Base-by-base conservation (phyloP, 2,329 filamentous ascomycete genomes). In the Sclerotinia minor region DNA sequence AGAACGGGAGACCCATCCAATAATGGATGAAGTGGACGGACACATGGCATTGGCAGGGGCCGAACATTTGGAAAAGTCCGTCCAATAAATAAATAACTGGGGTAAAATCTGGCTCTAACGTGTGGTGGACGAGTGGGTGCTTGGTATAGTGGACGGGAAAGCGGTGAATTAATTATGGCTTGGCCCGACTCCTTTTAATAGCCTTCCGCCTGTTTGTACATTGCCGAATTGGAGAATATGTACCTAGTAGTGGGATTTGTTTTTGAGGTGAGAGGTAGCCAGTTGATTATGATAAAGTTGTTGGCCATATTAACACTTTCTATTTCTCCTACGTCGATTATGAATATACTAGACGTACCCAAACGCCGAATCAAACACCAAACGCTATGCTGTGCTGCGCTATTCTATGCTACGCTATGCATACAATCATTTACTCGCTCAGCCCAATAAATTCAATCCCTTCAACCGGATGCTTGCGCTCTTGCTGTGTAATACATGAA, bases 321-420 rank as follows among this genome's bases (percentile, higher is more conserved):
- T 63, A 26, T 11, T 32, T 38, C 21, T 38, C 38, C 45, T 50
- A 50, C 19, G 15, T 8, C 7, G 44, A 32, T 2, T 26, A 38
- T 50, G 19, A 19, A 50, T 21, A 50, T 21, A 21, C 45, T 6
- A 6, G 19, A 50, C 45, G 45, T 35, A 60, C 50, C 59, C 32
- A 63, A 63, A 63, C 32, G 26, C 59, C 45, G 8, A 21, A 49
- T 41, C 45, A 32, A 63, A 63, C 45, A 26, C 45, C 45, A 63
- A 50, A 63, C 11, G n/a, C 45, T 50, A 50, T 38, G 45, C 59
- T 63, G 35, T 50, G 29, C 45, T 63, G 35, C 35, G 45, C 59
- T 63, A 41, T 63, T 17, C 38, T 59, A 50, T 63, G 24, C 38
- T 59, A 59, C 26, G n/a, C 38, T 13, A 59, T 44, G n/a, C 21